A percentile compares a stretch with the other conserved stretches of the same genome.
Evolutionary conservation across 2,329 filamentous ascomycete species (phyloP).

Genomic region (Aspergillus pseudotamarii): DNA sequence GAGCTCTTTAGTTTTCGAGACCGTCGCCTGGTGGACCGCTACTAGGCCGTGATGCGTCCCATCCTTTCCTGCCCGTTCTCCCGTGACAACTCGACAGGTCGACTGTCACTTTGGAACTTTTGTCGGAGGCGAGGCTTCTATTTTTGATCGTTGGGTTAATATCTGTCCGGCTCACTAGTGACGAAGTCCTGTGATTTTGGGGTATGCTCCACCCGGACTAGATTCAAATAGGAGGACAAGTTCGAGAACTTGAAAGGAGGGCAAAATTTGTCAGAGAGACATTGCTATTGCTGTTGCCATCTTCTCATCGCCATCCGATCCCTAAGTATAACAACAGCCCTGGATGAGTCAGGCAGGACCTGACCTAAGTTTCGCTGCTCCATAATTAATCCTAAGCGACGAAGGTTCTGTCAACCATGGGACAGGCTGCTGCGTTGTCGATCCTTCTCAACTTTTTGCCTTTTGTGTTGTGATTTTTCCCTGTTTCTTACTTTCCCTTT

Average conservation of each 20-base stretch:
- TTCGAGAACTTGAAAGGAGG: neutral
- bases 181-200: neutral
- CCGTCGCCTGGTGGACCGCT: slow-evolving; percentile 2
- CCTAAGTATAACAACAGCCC: neutral
- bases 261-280: neutral
- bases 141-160: slow-evolving; percentile 5
- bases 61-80: slow-evolving; percentile 1
- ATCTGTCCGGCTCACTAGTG: neutral
- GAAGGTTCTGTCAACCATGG: slow-evolving; percentile 27
- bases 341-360: neutral
- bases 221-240: neutral
- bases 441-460: slow-evolving; percentile 13
- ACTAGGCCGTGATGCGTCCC: slow-evolving; percentile 7
- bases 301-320: neutral
- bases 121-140: neutral
- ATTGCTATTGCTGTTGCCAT: neutral
- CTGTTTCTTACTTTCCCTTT: neutral
- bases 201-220: neutral
- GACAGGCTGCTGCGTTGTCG: slow-evolving; percentile 32
- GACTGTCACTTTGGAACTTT: slow-evolving; percentile 1
- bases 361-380: neutral
- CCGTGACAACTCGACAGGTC: slow-evolving; percentile 20
- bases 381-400: neutral
- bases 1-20: neutral
- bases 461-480: neutral